A percentile compares a stretch with the other conserved stretches of the same genome.
phyloP scores from a whole-genome alignment of 2,329 filamentous ascomycete species.

The Trichoderma simmonsii region DNA sequence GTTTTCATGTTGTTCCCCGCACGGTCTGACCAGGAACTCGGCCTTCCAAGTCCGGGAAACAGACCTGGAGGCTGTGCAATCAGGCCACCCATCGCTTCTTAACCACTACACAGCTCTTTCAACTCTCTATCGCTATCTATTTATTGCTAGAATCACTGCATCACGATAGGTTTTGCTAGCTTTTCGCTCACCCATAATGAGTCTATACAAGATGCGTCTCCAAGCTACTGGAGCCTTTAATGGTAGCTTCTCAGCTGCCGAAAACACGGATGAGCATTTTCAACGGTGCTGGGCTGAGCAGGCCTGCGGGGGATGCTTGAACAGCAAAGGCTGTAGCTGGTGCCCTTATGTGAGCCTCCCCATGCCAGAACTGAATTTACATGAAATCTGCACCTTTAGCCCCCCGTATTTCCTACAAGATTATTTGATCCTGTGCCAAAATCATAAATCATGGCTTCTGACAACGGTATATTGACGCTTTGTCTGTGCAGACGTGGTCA shows the following conservation, averaged over 20 bases:
- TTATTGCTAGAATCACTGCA: neutral
- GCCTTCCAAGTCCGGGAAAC: neutral
- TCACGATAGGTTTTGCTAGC: neutral
- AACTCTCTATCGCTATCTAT: neutral
- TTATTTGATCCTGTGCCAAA: too few species aligned
- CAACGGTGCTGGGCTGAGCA: conserved; percentile 51
- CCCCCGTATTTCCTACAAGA: neutral
- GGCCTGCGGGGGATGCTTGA: conserved; percentile 47
- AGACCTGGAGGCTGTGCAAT: neutral
- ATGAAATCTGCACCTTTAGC: neutral
- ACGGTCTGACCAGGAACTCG: neutral
- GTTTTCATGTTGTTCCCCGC: neutral
- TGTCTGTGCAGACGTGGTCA: conserved; percentile 44
- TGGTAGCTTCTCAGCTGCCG: conserved; percentile 32
- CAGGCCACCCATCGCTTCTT: neutral
- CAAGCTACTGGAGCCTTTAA: conserved; percentile 20
- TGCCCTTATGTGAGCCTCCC: conserved; percentile 47
- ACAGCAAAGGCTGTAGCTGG: conserved; percentile 46
- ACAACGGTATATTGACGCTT: neutral
- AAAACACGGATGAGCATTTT: conserved; percentile 39
- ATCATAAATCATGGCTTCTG: neutral
- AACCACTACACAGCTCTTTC: neutral
- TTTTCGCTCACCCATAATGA: conserved; percentile 16
- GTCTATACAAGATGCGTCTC: conserved; percentile 6
- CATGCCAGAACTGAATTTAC: neutral